These are phyloP conservation scores for Apiotrichum gamsii DNA, from an alignment of 1,284 basidiomycete genomes.

Conservation along the genomic window DNA sequence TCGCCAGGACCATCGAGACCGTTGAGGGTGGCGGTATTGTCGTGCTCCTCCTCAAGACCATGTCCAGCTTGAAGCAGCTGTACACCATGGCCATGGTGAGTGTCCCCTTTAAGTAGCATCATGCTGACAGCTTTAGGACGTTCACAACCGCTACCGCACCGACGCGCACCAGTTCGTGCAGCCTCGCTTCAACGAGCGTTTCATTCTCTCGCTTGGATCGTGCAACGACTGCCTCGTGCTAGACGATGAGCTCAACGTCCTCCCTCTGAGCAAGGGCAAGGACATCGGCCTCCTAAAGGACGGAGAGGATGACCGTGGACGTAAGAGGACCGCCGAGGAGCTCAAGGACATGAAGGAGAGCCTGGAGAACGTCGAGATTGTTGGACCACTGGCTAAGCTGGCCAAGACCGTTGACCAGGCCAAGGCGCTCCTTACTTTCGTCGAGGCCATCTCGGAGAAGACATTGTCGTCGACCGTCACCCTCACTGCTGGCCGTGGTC, in stretches of 20 bases:
- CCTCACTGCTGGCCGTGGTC: constrained; percentile 87
- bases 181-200: constrained; percentile 97
- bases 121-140: too few species aligned
- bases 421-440: constrained; percentile 83
- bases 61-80: constrained; percentile 86
- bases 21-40: constrained; percentile 96
- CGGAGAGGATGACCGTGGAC: constrained; percentile 39
- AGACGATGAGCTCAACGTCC: constrained; percentile 96
- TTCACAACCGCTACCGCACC: constrained; percentile 87
- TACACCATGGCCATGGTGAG: constrained; percentile 94
- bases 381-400: constrained; percentile 85
- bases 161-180: constrained; percentile 83
- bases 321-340: constrained; percentile 51
- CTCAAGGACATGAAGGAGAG: constrained; percentile 75
- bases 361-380: constrained; percentile 75
- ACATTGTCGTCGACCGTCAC: constrained; percentile 91
- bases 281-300: constrained; percentile 60
- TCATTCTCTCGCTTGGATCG: constrained; percentile 86
- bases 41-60: constrained; percentile 86
- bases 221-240: constrained; percentile 87
- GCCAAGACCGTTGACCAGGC: constrained; percentile 89
- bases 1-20: constrained; percentile 96
- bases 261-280: constrained; percentile 93
- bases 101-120: too few species aligned
- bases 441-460: constrained; percentile 86